Evolutionary conservation across 2,329 filamentous ascomycete species (phyloP), one percentile per base, ranked within the genome.

Genomic region (Diaporthe humulicola): DNA sequence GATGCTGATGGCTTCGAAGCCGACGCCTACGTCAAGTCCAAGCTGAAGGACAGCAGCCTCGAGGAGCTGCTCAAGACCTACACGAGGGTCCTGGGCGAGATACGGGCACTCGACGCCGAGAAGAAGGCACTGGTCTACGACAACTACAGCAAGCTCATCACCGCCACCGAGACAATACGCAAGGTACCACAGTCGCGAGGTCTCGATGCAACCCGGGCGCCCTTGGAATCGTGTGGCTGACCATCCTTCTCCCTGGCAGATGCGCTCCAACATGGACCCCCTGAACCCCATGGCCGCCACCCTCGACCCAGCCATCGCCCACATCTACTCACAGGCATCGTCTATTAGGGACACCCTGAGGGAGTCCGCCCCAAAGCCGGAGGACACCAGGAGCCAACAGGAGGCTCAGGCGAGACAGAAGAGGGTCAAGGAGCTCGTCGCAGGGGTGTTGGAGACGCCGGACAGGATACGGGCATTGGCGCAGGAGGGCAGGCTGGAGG

Each of bases 51-150:
- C 71, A 90, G 90, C 80, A 88, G 89, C 8, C 86, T 97, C 45
- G 90, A 92, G 80, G 93, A 93, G 72, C 86, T 97, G 71, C 81
- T 97, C 80, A 88, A 88, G 71, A 87, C 93, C 1, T 95, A 97
- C 81, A 92, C 93, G 61, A 89, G 90, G 30, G 87, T 96, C 14
- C 84, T 96, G 78, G 90, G 91, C 78, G 96, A 98, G 85, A 96
- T 98, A 64, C 87, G 95, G 50, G 96, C 95, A 2, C 88, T 99
- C 25, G 97, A 98, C 81, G 96, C 96, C 33, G 97, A 99, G 88
- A 94, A 97, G 84, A 99, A 99, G 85, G 96, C 96, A 2, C 86
- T 99, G 76, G 97, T 99, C 6, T 99, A 99, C 83, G 96, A 99
- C 83, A 99, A 99, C 82, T 99, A 98, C 84, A 97, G 94, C 79